Conservation (phyloP, 768 basidiomycete species). For the Suillus decipiens region DNA sequence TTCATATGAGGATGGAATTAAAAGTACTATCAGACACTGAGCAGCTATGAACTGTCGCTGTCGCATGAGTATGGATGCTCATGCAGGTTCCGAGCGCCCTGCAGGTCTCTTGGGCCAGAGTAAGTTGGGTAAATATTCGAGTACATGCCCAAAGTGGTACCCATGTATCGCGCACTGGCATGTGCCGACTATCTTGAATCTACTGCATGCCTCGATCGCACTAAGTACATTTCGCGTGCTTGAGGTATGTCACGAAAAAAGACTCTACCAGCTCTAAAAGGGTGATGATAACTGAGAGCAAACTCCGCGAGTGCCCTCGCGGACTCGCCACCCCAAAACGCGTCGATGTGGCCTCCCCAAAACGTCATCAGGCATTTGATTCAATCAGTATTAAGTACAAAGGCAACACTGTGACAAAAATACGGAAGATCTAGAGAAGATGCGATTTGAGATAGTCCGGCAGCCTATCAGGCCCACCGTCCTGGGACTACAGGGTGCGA, state of each 20-base stretch:
- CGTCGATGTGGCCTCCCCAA: neutral
- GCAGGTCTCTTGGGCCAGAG: neutral
- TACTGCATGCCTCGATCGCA: neutral
- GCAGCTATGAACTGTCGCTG: neutral
- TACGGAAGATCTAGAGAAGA: neutral
- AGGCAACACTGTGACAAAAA: constrained; percentile 7
- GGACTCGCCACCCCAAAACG: constrained; percentile 18
- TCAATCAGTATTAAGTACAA: constrained; percentile 9
- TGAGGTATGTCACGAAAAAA: neutral
- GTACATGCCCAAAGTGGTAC: neutral
- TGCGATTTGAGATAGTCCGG: neutral
- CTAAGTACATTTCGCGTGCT: neutral
- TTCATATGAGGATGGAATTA: neutral
- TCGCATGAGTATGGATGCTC: too few relatives aligned
- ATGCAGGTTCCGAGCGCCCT: neutral
- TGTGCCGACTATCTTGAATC: neutral
- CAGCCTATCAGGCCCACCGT: constrained; percentile 53
- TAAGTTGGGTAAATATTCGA: neutral
- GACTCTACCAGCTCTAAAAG: neutral
- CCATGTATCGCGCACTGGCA: neutral
- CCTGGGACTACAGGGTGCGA: constrained; percentile 82
- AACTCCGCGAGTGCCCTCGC: constrained; percentile 30
- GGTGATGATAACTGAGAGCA: neutral
- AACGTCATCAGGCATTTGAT: constrained; percentile 1
- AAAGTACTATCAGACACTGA: neutral